phyloP scores from a whole-genome alignment of 139 green algal genomes.

The Auxenochlorella protothecoides region DNA sequence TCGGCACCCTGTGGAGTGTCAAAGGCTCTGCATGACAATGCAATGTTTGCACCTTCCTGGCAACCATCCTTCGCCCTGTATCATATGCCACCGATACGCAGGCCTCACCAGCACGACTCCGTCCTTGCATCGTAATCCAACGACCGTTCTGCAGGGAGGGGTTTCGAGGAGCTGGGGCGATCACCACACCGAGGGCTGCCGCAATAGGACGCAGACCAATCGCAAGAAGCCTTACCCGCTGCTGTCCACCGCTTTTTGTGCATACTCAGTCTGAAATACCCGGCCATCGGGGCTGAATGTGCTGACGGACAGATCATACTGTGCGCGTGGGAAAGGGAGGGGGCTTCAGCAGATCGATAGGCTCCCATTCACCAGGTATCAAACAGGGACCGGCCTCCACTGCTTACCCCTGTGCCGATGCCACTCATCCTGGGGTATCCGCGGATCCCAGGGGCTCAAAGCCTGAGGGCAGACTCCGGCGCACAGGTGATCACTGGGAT shows the following conservation, averaged over 20 bases:
- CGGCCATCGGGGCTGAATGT: constrained; percentile 96
- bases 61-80: too few species aligned
- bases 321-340: not conserved
- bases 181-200: too few species aligned
- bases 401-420: constrained; percentile 68
- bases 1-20: constrained; percentile 62
- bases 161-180: too few species aligned
- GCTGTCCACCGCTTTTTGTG: constrained; percentile 96
- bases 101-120: constrained; percentile 84
- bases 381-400: too few species aligned
- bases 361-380: too few species aligned
- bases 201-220: too few species aligned
- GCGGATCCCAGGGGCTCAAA: too few species aligned
- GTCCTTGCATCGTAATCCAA: constrained; percentile 92
- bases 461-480: too few species aligned
- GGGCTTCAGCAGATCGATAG: too few species aligned
- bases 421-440: constrained; percentile 46
- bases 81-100: too few species aligned
- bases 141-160: constrained; percentile 63
- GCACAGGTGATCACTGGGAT: too few species aligned
- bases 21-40: not conserved
- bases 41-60: too few species aligned
- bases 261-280: constrained; percentile 98
- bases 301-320: constrained; percentile 94
- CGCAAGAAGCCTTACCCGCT: constrained; percentile 54